A percentile compares a stretch with the other conserved stretches of the same genome.
phyloP scores from a whole-genome alignment of 257 asterid species.

The Penstemon davidsonii region DNA sequence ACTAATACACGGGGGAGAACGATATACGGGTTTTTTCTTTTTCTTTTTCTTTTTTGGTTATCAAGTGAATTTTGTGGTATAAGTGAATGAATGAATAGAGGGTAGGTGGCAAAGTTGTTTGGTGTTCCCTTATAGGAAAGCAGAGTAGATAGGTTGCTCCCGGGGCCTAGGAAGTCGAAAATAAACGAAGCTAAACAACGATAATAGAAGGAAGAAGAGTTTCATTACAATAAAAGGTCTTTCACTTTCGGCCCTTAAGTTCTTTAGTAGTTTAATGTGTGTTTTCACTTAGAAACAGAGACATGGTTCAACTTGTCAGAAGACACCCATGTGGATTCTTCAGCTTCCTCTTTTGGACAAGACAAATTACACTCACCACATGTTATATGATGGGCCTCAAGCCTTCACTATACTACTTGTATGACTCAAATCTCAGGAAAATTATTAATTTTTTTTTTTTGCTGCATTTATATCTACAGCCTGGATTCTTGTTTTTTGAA shows the following conservation, averaged over 20 bases:
- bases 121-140: slow-evolving; percentile 41
- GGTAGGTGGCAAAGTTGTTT: slow-evolving; percentile 35
- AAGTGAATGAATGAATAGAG: slow-evolving; percentile 17
- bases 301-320: slow-evolving; percentile 27
- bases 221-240: slow-evolving; percentile 30
- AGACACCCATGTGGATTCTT: slow-evolving; percentile 39
- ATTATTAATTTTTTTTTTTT: no score
- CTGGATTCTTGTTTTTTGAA: background rate
- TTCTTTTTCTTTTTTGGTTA: no score
- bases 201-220: background rate
- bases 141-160: slow-evolving; percentile 35
- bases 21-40: no score
- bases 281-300: background rate
- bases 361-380: slow-evolving; percentile 23
- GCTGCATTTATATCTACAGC: background rate
- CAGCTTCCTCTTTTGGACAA: slow-evolving; percentile 29
- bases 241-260: slow-evolving; percentile 29
- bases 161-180: slow-evolving; percentile 26
- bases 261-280: background rate
- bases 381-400: slow-evolving; percentile 15
- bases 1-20: no score
- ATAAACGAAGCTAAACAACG: slow-evolving; percentile 29
- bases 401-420: no score
- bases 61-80: background rate
- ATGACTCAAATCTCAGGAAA: no score